Evolutionary conservation across 2,329 filamentous ascomycete genomes (phyloP).

Genomic region (Phialophora verrucosa): DNA sequence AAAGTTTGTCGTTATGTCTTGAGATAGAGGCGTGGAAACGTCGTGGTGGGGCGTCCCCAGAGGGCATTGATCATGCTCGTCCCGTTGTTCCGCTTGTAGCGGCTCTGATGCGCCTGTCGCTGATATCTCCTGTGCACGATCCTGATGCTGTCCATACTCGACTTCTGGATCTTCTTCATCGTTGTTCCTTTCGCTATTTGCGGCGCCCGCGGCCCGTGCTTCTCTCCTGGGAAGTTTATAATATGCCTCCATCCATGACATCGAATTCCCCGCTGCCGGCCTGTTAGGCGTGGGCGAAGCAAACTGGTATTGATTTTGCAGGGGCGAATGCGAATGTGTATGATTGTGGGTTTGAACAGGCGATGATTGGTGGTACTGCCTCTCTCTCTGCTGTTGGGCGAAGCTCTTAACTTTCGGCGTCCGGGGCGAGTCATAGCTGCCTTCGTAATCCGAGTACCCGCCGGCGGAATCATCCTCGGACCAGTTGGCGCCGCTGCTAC

Average conservation of each 20-base stretch:
- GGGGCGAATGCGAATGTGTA: conserved; percentile 12
- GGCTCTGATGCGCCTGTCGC: background rate
- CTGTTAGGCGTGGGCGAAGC: conserved; percentile 12
- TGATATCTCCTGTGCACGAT: background rate
- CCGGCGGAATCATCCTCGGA: conserved; percentile 36
- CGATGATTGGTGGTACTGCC: conserved; percentile 27
- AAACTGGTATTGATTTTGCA: conserved; percentile 19
- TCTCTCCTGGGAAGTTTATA: conserved; percentile 14
- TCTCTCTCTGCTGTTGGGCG: conserved; percentile 37
- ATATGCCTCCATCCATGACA: conserved; percentile 17
- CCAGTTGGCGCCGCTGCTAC: conserved; percentile 28
- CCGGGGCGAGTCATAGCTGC: conserved; percentile 31
- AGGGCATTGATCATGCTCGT: conserved; percentile 11
- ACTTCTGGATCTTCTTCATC: background rate
- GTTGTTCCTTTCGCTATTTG: conserved; percentile 1
- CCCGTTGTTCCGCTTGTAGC: conserved; percentile 1
- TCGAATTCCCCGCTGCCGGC: conserved; percentile 5
- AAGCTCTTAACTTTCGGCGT: conserved; percentile 35
- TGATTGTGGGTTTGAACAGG: conserved; percentile 8
- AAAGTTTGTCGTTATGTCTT: background rate
- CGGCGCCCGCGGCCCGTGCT: background rate
- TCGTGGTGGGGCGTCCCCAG: conserved; percentile 4
- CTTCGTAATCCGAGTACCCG: conserved; percentile 38
- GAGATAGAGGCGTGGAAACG: background rate
- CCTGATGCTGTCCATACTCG: background rate